phyloP scores from a whole-genome alignment of 352 stramenopile genomes.

The Plasmopara muralis region DNA sequence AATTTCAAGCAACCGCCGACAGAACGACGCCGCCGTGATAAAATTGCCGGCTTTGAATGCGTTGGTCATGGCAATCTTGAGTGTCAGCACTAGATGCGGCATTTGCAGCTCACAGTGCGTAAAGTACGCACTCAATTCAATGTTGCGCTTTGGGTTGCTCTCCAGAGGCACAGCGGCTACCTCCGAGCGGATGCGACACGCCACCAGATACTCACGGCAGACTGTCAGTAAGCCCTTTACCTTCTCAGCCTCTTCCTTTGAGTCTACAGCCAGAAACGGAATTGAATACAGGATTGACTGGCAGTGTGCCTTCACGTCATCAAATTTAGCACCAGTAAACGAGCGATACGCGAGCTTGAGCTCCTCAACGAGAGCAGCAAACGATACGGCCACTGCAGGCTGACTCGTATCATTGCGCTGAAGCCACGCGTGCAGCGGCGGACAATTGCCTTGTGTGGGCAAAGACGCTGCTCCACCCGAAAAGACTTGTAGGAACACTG shows the following conservation, averaged over 20 bases:
- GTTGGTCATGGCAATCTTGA: slow-evolving; percentile 99
- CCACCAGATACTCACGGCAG: slow-evolving; percentile 96
- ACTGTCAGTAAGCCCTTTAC: slow-evolving; percentile 95
- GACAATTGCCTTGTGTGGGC: slow-evolving; percentile 75
- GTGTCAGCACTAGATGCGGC: slow-evolving; percentile 95
- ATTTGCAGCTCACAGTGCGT: slow-evolving; percentile 99
- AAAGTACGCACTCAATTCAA: slow-evolving; percentile 98
- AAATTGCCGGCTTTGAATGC: slow-evolving; percentile 99
- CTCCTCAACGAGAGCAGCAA: slow-evolving; percentile 87
- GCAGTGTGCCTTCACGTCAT: slow-evolving; percentile 92
- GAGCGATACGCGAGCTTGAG: slow-evolving; percentile 94
- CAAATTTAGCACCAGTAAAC: slow-evolving; percentile 98
- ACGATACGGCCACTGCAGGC: slow-evolving; percentile 85
- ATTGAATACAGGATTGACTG: slow-evolving; percentile 91
- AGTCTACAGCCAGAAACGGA: slow-evolving; percentile 93
- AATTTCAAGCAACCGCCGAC: slow-evolving; percentile 96
- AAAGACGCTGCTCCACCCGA: slow-evolving; percentile 73
- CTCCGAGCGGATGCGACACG: slow-evolving; percentile 93
- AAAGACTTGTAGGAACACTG: slow-evolving; percentile 82
- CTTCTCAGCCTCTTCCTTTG: slow-evolving; percentile 88
- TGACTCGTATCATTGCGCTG: slow-evolving; percentile 85
- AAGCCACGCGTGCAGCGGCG: slow-evolving; percentile 70
- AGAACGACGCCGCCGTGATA: slow-evolving; percentile 98
- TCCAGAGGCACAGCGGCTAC: slow-evolving; percentile 65
- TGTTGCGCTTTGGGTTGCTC: slow-evolving; percentile 83